phyloP scores from a whole-genome alignment of 257 asterid species.

The Solanum piurae region DNA sequence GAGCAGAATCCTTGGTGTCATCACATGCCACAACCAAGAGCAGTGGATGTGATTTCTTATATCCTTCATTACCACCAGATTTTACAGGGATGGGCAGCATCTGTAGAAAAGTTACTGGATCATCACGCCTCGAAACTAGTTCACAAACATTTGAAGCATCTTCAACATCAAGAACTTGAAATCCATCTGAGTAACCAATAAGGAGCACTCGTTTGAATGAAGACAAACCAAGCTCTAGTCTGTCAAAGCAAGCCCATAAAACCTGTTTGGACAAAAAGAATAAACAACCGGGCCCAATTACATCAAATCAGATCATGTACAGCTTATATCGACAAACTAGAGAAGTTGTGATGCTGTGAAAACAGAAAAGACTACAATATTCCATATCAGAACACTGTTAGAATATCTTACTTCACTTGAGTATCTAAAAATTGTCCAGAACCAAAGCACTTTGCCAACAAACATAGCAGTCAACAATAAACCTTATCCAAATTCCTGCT shows the following conservation, averaged over 20 bases:
- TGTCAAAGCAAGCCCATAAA: slow-evolving; percentile 38
- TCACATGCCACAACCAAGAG: slow-evolving; percentile 42
- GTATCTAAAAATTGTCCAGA: neutral
- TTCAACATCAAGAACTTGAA: slow-evolving; percentile 37
- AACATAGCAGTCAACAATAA: neutral
- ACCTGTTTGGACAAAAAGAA: slow-evolving; percentile 21
- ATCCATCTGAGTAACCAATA: slow-evolving; percentile 38
- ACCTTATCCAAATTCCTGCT: neutral
- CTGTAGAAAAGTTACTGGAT: slow-evolving; percentile 35
- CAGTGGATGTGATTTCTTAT: slow-evolving; percentile 31
- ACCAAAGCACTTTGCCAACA: neutral
- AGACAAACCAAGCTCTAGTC: slow-evolving; percentile 19
- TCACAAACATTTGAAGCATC: slow-evolving; percentile 36
- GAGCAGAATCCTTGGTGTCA: slow-evolving; percentile 13
- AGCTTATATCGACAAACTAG: neutral
- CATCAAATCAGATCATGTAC: neutral
- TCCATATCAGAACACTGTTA: neutral
- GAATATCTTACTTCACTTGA: neutral
- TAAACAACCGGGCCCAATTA: neutral
- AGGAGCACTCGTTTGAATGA: slow-evolving; percentile 29
- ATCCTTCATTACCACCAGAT: slow-evolving; percentile 31
- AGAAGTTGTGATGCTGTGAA: neutral
- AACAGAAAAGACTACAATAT: neutral
- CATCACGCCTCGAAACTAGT: slow-evolving; percentile 42
- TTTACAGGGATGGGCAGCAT: slow-evolving; percentile 33